phyloP scores from a whole-genome alignment of 2,329 filamentous ascomycete genomes.

The Stagonosporopsis chrysanthemi region DNA sequence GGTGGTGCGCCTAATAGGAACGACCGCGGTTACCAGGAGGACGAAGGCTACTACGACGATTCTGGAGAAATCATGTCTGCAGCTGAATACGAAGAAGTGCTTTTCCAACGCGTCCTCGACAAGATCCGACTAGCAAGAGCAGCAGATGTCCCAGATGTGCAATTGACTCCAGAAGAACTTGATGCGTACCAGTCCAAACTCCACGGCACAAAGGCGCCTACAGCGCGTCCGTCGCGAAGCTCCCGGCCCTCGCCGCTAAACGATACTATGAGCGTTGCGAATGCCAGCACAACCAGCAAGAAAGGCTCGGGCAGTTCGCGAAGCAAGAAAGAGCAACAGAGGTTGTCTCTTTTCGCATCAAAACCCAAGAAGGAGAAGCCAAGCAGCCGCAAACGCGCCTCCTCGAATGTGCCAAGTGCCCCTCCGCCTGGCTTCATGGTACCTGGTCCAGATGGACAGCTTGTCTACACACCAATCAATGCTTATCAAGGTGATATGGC shows the following conservation, averaged over 20 bases:
- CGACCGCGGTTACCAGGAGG: slow-evolving; percentile 59
- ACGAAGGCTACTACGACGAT: slow-evolving; percentile 57
- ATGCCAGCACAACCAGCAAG: slow-evolving; percentile 42
- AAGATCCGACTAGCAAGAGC: slow-evolving; percentile 81
- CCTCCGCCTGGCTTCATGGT: slow-evolving; percentile 57
- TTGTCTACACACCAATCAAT: slow-evolving; percentile 55
- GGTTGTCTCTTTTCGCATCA: slow-evolving; percentile 40
- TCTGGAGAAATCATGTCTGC: slow-evolving; percentile 49
- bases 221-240: slow-evolving; percentile 36
- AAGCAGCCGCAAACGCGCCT: slow-evolving; percentile 39
- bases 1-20: slow-evolving; percentile 59
- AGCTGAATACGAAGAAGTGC: slow-evolving; percentile 70
- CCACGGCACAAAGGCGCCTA: slow-evolving; percentile 56
- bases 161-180: slow-evolving; percentile 79
- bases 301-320: slow-evolving; percentile 42
- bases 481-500: slow-evolving; percentile 49
- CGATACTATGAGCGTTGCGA: slow-evolving; percentile 38
- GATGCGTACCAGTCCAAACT: slow-evolving; percentile 76
- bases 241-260: slow-evolving; percentile 37
- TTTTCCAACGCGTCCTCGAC: slow-evolving; percentile 79
- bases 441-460: slow-evolving; percentile 57
- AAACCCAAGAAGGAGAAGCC: slow-evolving; percentile 43
- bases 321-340: slow-evolving; percentile 44
- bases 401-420: slow-evolving; percentile 32
- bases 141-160: slow-evolving; percentile 79